Percentiles rank a stretch among this genome's conserved stretches.
phyloP scores from a whole-genome alignment of 2,329 filamentous ascomycete genomes.

The Scedosporium aurantiacum region DNA sequence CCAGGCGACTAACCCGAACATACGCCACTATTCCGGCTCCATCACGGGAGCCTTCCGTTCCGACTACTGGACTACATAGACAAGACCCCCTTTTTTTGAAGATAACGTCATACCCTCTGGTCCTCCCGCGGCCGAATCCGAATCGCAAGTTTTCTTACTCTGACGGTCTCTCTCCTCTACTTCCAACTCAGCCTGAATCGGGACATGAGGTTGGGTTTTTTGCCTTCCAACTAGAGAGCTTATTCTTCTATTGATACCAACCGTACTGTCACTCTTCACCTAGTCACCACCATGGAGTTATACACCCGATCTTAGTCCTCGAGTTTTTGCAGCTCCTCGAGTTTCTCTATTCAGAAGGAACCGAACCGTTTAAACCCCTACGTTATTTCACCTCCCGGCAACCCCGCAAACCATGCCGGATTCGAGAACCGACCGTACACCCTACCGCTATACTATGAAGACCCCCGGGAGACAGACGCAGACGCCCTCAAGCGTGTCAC shows the following conservation, averaged over 20 bases:
- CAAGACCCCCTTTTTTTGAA: background rate
- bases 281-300: background rate
- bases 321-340: background rate
- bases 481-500: constrained; percentile 16
- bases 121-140: background rate
- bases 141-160: too few species aligned
- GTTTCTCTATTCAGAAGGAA: background rate
- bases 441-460: constrained; percentile 35
- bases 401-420: background rate
- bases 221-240: background rate
- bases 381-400: background rate
- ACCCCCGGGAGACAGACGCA: constrained; percentile 28
- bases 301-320: background rate
- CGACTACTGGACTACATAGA: too few species aligned
- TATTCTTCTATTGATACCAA: background rate
- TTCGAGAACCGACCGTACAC: background rate
- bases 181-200: background rate
- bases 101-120: background rate
- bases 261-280: background rate
- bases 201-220: background rate
- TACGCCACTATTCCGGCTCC: background rate
- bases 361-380: background rate
- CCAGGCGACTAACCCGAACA: background rate
- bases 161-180: background rate
- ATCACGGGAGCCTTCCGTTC: background rate